Base-by-base conservation (phyloP, 441 rosid species). In the Populus hybrid region DNA sequence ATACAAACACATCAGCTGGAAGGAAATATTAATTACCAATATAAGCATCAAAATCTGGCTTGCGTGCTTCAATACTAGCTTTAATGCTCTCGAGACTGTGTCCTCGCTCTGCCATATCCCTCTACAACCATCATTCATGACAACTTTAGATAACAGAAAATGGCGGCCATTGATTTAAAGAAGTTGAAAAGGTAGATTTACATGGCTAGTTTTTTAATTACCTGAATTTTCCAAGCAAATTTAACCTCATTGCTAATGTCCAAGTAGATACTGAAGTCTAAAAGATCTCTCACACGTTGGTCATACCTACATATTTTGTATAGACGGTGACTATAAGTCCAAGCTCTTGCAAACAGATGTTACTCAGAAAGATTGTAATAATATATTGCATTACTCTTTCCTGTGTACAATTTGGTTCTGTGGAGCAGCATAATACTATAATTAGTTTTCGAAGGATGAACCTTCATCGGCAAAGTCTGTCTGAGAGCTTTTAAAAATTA, bases 141-240 rank as follows among this genome's bases (percentile, higher is more conserved):
- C 74, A 18, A 69, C 18, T 79, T 70, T 23, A 69, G 24, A 30
- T 21, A 34, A 59, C 30, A 67, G 7, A 20, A 5, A 50, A 71
- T 14, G 67, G 38, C n/a, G 50, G 16, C 46, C 26, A 35, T 1
- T 63, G 66, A 61, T 61, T 21, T 61, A 61, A 3, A 21, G 28
- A 61, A 61, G 66, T 0, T 21, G 28, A 23, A 61, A 61, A 61
- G 28, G 2, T 21, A 10, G 66, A 61, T 21, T 61, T 21, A 21
- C 24, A 63, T 10, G 10, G 28, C 28, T 0, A 63, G 28, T 23
- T 40, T 10, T 10, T 40, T 40, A 40, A 40, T 40, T 32, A 95
- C 99, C 98, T 94, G 99, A 69, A 94, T 95, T 76, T 95, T 95
- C 98, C 99, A 95, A 65, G 99, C 95, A 85, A 95, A 95, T 72